Percentiles rank a stretch among this genome's conserved stretches.
Conservation (phyloP, 1,284 basidiomycete genomes). For the Amylostereum areolatum region DNA sequence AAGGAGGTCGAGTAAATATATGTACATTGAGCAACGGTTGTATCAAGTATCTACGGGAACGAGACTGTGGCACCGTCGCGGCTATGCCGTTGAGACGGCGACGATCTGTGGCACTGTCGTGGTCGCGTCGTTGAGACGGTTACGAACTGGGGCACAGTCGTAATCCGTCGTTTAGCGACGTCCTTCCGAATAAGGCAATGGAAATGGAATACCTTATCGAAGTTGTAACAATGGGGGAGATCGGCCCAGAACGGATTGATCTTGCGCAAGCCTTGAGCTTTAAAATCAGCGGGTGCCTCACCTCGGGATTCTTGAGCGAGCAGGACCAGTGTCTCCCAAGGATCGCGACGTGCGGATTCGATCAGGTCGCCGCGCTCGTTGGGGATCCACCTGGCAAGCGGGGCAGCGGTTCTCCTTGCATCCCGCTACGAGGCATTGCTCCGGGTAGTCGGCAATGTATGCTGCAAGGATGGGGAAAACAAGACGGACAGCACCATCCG, state of each 20-base stretch:
- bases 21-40: too few species aligned
- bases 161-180: too few species aligned
- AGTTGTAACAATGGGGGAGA: conserved; percentile 17
- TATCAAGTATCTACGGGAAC: too few species aligned
- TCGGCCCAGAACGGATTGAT: conserved; percentile 18
- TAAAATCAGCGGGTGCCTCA: conserved; percentile 7
- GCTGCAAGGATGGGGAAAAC: conserved; percentile 19
- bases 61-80: too few species aligned
- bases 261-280: conserved; percentile 4
- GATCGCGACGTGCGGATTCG: background rate
- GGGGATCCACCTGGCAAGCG: conserved; percentile 11
- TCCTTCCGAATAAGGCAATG: too few species aligned
- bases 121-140: too few species aligned
- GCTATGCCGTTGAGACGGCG: too few species aligned
- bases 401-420: conserved; percentile 17
- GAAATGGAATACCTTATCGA: too few species aligned
- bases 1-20: too few species aligned
- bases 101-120: too few species aligned
- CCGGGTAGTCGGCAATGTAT: conserved; percentile 20
- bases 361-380: conserved; percentile 5
- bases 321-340: background rate
- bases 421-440: conserved; percentile 18
- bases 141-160: too few species aligned
- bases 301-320: conserved; percentile 1
- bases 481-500: conserved; percentile 15